Conservation (phyloP, 2,329 filamentous ascomycete genomes). For the Fusarium sulawesiense region DNA sequence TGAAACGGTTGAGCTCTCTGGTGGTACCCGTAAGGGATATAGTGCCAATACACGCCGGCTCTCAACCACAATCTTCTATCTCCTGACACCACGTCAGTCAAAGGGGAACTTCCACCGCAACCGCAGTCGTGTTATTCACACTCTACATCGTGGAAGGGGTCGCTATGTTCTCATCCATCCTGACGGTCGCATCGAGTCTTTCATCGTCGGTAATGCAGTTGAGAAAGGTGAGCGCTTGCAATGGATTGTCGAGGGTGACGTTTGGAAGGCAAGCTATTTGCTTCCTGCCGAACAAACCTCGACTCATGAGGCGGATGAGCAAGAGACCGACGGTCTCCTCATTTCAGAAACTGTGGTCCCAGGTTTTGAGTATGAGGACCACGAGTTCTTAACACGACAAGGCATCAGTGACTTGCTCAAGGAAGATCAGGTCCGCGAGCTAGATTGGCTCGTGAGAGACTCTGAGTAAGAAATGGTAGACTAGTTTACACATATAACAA, state of each 20-base stretch:
- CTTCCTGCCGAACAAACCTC: slow-evolving; percentile 47
- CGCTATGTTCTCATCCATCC: slow-evolving; percentile 73
- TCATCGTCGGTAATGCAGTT: slow-evolving; percentile 70
- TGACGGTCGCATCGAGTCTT: slow-evolving; percentile 69
- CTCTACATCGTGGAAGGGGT: slow-evolving; percentile 71
- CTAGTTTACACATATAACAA: neutral
- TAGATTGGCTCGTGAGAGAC: slow-evolving; percentile 59
- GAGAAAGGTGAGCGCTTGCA: slow-evolving; percentile 69
- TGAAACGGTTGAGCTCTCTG: slow-evolving; percentile 50
- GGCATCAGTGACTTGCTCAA: slow-evolving; percentile 64
- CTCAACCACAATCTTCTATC: slow-evolving; percentile 73
- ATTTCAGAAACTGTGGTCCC: slow-evolving; percentile 77
- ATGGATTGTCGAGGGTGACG: slow-evolving; percentile 76
- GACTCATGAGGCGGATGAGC: slow-evolving; percentile 47
- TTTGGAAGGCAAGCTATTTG: slow-evolving; percentile 73
- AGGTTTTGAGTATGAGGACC: slow-evolving; percentile 74
- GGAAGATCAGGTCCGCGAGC: slow-evolving; percentile 59
- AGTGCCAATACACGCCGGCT: slow-evolving; percentile 59
- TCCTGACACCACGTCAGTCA: slow-evolving; percentile 66
- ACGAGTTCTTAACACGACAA: slow-evolving; percentile 70
- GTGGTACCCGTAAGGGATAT: slow-evolving; percentile 50
- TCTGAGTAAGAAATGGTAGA: slow-evolving; percentile 3
- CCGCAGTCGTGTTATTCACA: slow-evolving; percentile 71
- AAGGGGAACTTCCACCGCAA: slow-evolving; percentile 74
- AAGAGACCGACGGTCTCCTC: slow-evolving; percentile 63